Conservation (phyloP, 768 basidiomycete species). For the Collybia sp. region DNA sequence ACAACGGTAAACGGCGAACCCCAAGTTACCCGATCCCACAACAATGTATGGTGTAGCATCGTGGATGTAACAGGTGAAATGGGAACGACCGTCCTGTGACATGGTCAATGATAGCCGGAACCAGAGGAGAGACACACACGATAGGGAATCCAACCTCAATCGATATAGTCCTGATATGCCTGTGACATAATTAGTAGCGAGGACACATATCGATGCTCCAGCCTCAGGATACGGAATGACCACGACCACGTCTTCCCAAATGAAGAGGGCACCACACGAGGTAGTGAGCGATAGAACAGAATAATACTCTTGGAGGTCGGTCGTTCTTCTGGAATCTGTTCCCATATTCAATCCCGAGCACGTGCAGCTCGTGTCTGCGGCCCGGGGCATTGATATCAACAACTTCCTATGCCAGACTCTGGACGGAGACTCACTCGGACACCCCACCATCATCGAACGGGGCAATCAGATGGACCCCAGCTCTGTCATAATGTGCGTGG, state of each 20-base stretch:
- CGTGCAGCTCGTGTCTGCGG: not conserved
- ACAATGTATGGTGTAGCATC: too few species aligned
- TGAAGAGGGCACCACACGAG: slow-evolving; percentile 1
- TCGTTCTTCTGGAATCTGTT: not conserved
- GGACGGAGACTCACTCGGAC: too few species aligned
- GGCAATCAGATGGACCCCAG: slow-evolving; percentile 6
- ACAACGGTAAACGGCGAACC: too few species aligned
- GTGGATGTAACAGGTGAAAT: too few species aligned
- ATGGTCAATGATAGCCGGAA: too few species aligned
- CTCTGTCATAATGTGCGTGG: slow-evolving; percentile 3
- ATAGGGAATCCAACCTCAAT: not conserved
- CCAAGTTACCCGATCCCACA: too few species aligned
- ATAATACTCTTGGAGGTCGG: not conserved
- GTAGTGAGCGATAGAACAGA: not conserved
- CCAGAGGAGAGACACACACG: not conserved
- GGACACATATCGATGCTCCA: not conserved
- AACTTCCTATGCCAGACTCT: too few species aligned
- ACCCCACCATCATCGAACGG: too few species aligned
- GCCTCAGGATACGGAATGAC: not conserved
- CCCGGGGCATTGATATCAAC: too few species aligned
- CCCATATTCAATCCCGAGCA: slow-evolving; percentile 3
- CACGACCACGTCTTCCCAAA: slow-evolving; percentile 5
- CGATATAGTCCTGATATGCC: not conserved
- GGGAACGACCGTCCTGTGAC: too few species aligned
- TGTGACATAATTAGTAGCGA: slow-evolving; percentile 2